Conservation (phyloP, 345 rosid genomes). For the Eucalyptus decipiens region DNA sequence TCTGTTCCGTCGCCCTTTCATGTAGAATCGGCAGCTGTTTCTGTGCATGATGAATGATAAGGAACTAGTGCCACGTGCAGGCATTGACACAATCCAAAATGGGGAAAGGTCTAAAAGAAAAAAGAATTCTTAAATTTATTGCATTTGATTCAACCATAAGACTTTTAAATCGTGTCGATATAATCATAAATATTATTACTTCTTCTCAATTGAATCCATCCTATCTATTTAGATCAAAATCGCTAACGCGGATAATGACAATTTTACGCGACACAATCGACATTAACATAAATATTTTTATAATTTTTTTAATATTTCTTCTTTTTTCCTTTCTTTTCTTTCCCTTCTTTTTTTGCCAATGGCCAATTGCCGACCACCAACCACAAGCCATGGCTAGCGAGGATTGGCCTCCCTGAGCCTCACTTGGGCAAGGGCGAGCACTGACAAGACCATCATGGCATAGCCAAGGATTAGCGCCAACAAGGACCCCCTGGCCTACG, state of each 20-base stretch:
- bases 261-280: rapidly evolving
- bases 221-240: neutral
- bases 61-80: neutral
- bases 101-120: neutral
- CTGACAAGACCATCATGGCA: too few species aligned
- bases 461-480: neutral
- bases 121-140: neutral
- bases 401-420: neutral
- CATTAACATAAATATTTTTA: neutral
- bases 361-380: rapidly evolving
- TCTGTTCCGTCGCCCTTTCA: neutral
- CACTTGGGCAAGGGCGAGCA: neutral
- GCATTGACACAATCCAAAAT: neutral
- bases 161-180: neutral
- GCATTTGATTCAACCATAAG: neutral
- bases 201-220: neutral
- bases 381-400: neutral
- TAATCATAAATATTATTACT: neutral
- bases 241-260: rapidly evolving
- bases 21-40: neutral
- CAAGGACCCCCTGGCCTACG: too few species aligned
- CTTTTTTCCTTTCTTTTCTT: neutral
- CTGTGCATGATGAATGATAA: neutral
- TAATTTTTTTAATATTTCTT: neutral
- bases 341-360: neutral